Percentiles rank a stretch among this genome's conserved stretches.
Conservation (phyloP, 352 stramenopile genomes). For the Phytophthora tentaculata region DNA sequence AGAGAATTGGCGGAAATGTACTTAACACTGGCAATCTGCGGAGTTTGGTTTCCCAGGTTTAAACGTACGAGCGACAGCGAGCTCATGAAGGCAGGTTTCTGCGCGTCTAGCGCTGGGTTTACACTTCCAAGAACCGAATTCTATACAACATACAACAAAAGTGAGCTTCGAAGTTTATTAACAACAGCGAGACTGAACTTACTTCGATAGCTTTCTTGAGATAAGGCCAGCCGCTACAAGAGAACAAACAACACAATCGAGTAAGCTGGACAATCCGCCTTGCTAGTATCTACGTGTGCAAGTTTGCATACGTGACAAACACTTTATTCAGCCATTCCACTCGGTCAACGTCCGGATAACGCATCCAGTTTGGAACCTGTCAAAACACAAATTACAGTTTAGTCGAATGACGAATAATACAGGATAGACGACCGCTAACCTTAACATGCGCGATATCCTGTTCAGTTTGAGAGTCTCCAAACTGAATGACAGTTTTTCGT, state of each 20-base stretch:
- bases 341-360: slow-evolving; percentile 69
- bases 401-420: neutral
- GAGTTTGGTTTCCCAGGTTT: slow-evolving; percentile 60
- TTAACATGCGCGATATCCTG: slow-evolving; percentile 24
- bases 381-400: slow-evolving; percentile 5
- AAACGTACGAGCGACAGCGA: slow-evolving; percentile 64
- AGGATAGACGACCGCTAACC: slow-evolving; percentile 11
- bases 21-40: slow-evolving; percentile 76
- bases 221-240: slow-evolving; percentile 67
- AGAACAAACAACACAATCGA: neutral
- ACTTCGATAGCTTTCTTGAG: slow-evolving; percentile 80
- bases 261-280: slow-evolving; percentile 1
- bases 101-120: slow-evolving; percentile 67
- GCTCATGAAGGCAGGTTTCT: slow-evolving; percentile 72
- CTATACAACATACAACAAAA: slow-evolving; percentile 30
- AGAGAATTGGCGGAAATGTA: slow-evolving; percentile 62
- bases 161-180: neutral
- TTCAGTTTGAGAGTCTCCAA: slow-evolving; percentile 33
- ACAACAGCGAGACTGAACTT: neutral
- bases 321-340: slow-evolving; percentile 85
- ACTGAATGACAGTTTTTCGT: slow-evolving; percentile 30
- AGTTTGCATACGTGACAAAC: slow-evolving; percentile 43
- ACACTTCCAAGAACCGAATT: slow-evolving; percentile 68
- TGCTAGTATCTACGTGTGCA: neutral
- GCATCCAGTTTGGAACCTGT: slow-evolving; percentile 63